A percentile compares a stretch with the other conserved stretches of the same genome.
phyloP scores from a whole-genome alignment of 805 yeast species.

The Vanderwaltozyma verrucispora region DNA sequence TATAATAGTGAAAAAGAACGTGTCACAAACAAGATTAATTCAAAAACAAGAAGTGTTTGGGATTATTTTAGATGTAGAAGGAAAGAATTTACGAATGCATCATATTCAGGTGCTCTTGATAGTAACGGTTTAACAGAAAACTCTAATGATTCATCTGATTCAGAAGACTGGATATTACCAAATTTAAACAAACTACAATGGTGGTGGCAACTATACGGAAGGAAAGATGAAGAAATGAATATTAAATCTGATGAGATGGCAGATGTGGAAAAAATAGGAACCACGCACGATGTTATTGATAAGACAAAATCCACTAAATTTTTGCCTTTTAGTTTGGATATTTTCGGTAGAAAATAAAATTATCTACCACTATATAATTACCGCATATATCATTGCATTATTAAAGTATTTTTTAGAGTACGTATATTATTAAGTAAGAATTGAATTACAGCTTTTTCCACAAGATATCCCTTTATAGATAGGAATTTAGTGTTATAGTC shows the following conservation, averaged over 20 bases:
- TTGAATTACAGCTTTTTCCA: too few relatives aligned
- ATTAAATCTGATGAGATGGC: too few relatives aligned
- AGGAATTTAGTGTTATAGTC: too few relatives aligned
- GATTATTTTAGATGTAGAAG: conserved; percentile 77
- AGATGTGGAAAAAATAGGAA: not conserved
- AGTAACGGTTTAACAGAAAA: not conserved
- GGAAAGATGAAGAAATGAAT: conserved; percentile 61
- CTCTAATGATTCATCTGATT: not conserved
- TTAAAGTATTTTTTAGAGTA: too few relatives aligned
- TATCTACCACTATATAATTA: too few relatives aligned
- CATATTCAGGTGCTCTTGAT: conserved; percentile 23
- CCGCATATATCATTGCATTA: too few relatives aligned
- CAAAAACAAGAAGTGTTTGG: conserved; percentile 75
- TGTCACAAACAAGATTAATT: conserved; percentile 31
- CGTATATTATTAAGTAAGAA: too few relatives aligned
- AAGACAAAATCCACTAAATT: too few relatives aligned
- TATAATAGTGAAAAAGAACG: conserved; percentile 65
- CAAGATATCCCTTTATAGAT: too few relatives aligned
- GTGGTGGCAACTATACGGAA: conserved; percentile 85
- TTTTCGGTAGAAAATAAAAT: conserved; percentile 9
- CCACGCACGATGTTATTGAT: too few relatives aligned
- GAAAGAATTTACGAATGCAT: conserved; percentile 52
- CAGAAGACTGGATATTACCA: conserved; percentile 43
- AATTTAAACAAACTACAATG: conserved; percentile 42
- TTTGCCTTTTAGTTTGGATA: conserved; percentile 13